Evolutionary conservation across 2,329 filamentous ascomycete species (phyloP).

Genomic region (Aspergillus tubingensis): DNA sequence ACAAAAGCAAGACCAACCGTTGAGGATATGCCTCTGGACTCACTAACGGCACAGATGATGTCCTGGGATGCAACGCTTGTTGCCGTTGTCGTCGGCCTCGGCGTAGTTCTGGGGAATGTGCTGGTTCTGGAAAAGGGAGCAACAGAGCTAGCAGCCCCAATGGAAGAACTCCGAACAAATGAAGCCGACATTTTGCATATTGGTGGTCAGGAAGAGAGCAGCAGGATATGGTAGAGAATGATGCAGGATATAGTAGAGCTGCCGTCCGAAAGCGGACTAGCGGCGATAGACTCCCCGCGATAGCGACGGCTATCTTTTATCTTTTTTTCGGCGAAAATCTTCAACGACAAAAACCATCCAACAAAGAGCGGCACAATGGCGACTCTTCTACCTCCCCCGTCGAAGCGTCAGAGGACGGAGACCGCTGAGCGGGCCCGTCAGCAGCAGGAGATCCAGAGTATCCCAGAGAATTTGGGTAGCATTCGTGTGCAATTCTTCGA

Average conservation of each 20-base stretch:
- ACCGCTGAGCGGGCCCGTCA: conserved; percentile 68
- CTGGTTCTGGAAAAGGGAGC: conserved; percentile 35
- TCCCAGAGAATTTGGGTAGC: conserved; percentile 70
- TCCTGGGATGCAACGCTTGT: conserved; percentile 63
- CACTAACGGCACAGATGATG: conserved; percentile 83
- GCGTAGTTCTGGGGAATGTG: conserved; percentile 53
- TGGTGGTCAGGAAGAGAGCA: too few relatives aligned
- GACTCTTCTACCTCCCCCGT: conserved; percentile 78
- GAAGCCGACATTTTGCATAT: neutral
- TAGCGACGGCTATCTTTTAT: conserved; percentile 17
- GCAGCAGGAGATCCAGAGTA: conserved; percentile 71
- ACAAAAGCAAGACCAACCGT: conserved; percentile 84
- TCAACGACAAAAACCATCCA: conserved; percentile 3
- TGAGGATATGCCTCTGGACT: conserved; percentile 83
- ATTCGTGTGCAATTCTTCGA: conserved; percentile 88
- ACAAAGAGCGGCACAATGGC: conserved; percentile 60
- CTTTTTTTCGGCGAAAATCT: conserved; percentile 21
- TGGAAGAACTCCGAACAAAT: conserved; percentile 13
- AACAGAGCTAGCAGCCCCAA: conserved; percentile 20
- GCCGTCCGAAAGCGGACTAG: conserved; percentile 24
- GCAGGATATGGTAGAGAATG: conserved; percentile 10
- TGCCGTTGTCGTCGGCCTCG: conserved; percentile 54
- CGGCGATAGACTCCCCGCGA: conserved; percentile 17
- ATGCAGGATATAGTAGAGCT: conserved; percentile 11
- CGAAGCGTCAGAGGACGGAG: conserved; percentile 81